Base-by-base conservation (phyloP, 208 protist genomes). In the Leishmania lainsoni region DNA sequence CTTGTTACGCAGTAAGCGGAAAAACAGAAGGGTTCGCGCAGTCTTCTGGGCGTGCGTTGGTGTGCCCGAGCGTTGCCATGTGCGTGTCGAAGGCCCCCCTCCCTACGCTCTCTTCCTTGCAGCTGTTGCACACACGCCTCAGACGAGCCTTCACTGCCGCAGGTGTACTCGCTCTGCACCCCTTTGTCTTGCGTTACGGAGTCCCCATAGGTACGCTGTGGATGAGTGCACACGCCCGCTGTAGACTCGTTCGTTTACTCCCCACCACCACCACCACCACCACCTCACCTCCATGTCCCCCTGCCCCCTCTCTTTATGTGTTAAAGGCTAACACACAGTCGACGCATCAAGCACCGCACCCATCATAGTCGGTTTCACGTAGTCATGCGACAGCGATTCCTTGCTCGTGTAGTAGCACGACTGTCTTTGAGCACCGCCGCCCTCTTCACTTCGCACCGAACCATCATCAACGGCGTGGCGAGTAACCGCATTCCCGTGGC, bases 401-500 rank as follows among this genome's bases (percentile, higher is more conserved):
- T 71, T 42, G 80, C 66, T 1, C 35, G 49, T 32, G 54, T 35
- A 4, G 35, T 49, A 58, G 59, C 32, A 29, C 39, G 48, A 70
- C 68, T 20, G 58, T 9, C 76, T 10, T 12, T 74, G 68, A 16
- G 59, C 22, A 16, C 5, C 32, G 22, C 68, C 26, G 48, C 72
- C 39, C 76, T 85, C 22, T 8, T 81, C 32, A 29, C 59, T 5
- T 51, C 81, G 9, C 74, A 69, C 32, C 77, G 78, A 58, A 65
- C 71, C 29, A 81, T 93, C 29, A 85, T 84, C 48, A 75, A 83
- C 56, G 87, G 86, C 16, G 83, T 90, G 69, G 74, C 87, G 32
- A 92, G 87, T 81, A 71, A 42, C 35, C 83, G 77, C 59, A 85
- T 88, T 16, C 92, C 92, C 86, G 89, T 32, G 89, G 90, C 20